Evolutionary conservation across 1,139 yeast genomes (phyloP), one percentile per base, ranked within the genome.

Genomic region (Blastobotrys raffinosifermentans): DNA sequence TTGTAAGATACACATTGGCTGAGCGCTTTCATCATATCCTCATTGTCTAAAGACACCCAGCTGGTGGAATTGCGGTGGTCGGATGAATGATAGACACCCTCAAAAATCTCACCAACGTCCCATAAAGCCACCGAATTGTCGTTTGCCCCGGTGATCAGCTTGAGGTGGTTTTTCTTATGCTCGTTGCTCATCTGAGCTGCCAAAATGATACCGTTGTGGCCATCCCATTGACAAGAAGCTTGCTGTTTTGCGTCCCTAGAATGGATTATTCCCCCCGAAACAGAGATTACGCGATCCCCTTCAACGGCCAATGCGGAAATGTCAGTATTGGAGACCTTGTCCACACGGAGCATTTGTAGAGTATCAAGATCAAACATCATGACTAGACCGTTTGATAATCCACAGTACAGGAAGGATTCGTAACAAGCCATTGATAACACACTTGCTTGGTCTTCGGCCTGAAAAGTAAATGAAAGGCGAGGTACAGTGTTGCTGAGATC

Each of bases 361-460:
- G 96, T 86, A 37, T 79, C 75, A 37, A 87, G 64, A 52, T 89
- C 96, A 91, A 94, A 85, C 7, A 84, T 78, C 43, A 79, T 80
- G 11, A 87, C 72, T 20, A 69, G 66, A 9, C 95, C 93, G 41
- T 77, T 76, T 2, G 80, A 69, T 29, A 85, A 61, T 0, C 96
- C 96, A 48, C 86, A 84, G 55, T 85, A 87, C 5, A 87, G 57
- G 47, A 80, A 80, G 13, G 83, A 73, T 35, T 73, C 80, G 32
- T 71, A 66, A 11, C 75, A 64, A 5, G 78, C 67, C 66, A 85
- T 72, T 0, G 93, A 80, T 26, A 85, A 63, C 5, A 86, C 77
- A 6, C 38, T 26, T 16, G 35, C 37, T 4, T 85, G 73, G 26
- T 78, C 85, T 3, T 76, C 77, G 49, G 83, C 81, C 34, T 77